These are phyloP conservation scores for Baorangia bicolor DNA, from an alignment of 768 basidiomycete species.

Conservation along the genomic window DNA sequence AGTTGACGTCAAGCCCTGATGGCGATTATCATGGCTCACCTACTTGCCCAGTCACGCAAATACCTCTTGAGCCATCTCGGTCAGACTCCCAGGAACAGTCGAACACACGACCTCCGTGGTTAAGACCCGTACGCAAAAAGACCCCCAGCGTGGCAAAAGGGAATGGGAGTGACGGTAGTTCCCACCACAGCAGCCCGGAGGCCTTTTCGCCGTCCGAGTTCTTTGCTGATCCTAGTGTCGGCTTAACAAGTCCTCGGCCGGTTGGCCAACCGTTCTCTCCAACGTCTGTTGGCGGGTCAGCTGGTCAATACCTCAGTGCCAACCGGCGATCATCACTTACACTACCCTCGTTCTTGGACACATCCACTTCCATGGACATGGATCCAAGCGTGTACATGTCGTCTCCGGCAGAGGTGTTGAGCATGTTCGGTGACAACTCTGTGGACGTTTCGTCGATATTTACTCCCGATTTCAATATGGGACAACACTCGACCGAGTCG, in stretches of 20 bases:
- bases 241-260: constrained; percentile 27
- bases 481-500: constrained; percentile 25
- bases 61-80: constrained; percentile 73
- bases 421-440: constrained; percentile 49
- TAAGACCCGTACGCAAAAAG: constrained; percentile 85
- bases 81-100: constrained; percentile 49
- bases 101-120: constrained; percentile 74
- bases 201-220: constrained; percentile 65
- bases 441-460: constrained; percentile 39
- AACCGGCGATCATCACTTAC: constrained; percentile 25
- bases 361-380: constrained; percentile 42
- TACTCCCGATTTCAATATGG: constrained; percentile 30
- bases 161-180: constrained; percentile 45
- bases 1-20: constrained; percentile 22
- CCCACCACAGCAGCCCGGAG: constrained; percentile 57
- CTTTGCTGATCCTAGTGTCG: constrained; percentile 46
- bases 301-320: constrained; percentile 25
- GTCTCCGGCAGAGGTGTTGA: constrained; percentile 56
- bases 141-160: constrained; percentile 45
- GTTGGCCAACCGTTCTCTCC: constrained; percentile 22
- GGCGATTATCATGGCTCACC: constrained; percentile 8
- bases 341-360: constrained; percentile 29
- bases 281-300: constrained; percentile 11
- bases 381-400: constrained; percentile 55
- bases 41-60: constrained; percentile 63